These are phyloP conservation scores for Pleurotus djamor DNA, from an alignment of 768 basidiomycete species.

Conservation along the genomic window DNA sequence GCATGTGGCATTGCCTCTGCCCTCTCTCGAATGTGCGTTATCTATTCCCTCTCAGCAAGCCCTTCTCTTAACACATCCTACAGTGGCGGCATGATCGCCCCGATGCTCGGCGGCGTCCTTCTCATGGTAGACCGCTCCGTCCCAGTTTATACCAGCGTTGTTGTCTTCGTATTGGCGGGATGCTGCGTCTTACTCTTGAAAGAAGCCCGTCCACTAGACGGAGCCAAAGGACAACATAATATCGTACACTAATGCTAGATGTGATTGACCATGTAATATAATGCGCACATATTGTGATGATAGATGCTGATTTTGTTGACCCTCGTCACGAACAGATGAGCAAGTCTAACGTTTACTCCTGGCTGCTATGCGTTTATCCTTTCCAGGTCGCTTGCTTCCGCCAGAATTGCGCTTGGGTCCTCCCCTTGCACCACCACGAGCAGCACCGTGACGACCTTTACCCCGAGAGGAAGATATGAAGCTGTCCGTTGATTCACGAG, in stretches of 20 bases:
- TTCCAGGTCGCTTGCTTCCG: conserved; percentile 53
- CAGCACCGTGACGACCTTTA: conserved; percentile 25
- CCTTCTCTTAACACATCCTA: conserved; percentile 8
- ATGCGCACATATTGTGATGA: neutral
- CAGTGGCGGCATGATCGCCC: conserved; percentile 90
- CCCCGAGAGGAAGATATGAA: conserved; percentile 39
- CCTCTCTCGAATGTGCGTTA: conserved; percentile 73
- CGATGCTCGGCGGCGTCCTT: conserved; percentile 72
- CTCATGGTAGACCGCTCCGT: conserved; percentile 65
- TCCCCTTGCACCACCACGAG: conserved; percentile 23
- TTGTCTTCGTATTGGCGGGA: conserved; percentile 61
- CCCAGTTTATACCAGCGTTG: conserved; percentile 76
- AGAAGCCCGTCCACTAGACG: conserved; percentile 43
- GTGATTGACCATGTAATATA: neutral
- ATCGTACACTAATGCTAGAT: conserved; percentile 22
- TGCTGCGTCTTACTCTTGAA: conserved; percentile 58
- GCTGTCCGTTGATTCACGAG: conserved; percentile 74
- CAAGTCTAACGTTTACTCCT: conserved; percentile 28
- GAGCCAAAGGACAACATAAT: conserved; percentile 17
- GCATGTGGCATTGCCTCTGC: conserved; percentile 89
- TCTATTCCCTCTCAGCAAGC: neutral
- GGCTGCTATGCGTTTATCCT: conserved; percentile 49
- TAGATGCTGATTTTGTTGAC: neutral
- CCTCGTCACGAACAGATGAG: too few relatives aligned
- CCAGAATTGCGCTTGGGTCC: conserved; percentile 20